Percentiles rank a stretch among this genome's conserved stretches.
Evolutionary conservation across 1,284 basidiomycete genomes (phyloP).

Genomic region (Tylopilus orsonianus): DNA sequence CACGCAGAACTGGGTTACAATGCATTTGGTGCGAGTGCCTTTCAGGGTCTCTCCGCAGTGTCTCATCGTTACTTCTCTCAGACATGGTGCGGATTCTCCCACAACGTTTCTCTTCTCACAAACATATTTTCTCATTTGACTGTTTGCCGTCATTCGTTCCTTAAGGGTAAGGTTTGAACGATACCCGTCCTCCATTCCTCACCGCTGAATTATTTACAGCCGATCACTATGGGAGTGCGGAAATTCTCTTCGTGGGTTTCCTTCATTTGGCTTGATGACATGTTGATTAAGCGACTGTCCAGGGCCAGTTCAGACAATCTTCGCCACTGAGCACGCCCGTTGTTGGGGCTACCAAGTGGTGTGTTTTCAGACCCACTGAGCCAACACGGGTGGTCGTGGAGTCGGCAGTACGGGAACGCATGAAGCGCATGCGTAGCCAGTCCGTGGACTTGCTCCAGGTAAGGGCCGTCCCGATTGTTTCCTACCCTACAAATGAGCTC

Average conservation of each 20-base stretch:
- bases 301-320: constrained; percentile 68
- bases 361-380: constrained; percentile 62
- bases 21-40: constrained; percentile 60
- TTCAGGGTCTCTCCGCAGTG: background rate
- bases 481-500: too few species aligned
- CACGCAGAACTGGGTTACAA: constrained; percentile 66
- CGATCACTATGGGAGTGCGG: constrained; percentile 80
- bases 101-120: constrained; percentile 22
- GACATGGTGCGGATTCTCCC: constrained; percentile 50
- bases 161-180: constrained; percentile 21
- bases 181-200: background rate
- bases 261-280: background rate
- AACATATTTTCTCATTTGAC: background rate
- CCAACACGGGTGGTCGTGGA: constrained; percentile 58
- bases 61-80: constrained; percentile 25
- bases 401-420: constrained; percentile 67
- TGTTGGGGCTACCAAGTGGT: constrained; percentile 80
- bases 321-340: constrained; percentile 45
- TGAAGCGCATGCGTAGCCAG: constrained; percentile 49
- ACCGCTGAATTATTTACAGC: constrained; percentile 43
- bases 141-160: constrained; percentile 3
- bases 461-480: constrained; percentile 4
- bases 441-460: constrained; percentile 74
- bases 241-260: constrained; percentile 68
- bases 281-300: constrained; percentile 16